These are phyloP conservation scores for Paradendryphiella salina DNA, from an alignment of 2,329 filamentous ascomycete species.

Conservation along the genomic window DNA sequence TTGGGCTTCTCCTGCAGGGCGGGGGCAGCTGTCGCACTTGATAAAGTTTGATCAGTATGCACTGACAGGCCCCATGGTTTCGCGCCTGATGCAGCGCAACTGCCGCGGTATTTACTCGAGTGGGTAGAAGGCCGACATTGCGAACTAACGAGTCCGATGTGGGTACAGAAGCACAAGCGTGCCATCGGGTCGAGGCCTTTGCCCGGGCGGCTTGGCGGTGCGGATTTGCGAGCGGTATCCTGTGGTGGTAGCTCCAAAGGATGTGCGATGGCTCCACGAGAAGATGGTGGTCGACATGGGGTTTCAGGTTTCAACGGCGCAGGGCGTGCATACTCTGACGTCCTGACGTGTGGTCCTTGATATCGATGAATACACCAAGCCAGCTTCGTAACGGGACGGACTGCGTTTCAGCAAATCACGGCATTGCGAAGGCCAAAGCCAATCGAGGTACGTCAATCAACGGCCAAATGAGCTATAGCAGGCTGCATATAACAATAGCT, in stretches of 20 bases:
- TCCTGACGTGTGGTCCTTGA: constrained; percentile 27
- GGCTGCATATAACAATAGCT: constrained; percentile 18
- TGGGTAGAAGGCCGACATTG: constrained; percentile 6
- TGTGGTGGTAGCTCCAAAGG: not conserved
- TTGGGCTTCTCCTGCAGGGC: constrained; percentile 17
- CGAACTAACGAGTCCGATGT: constrained; percentile 3
- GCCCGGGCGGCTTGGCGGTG: constrained; percentile 5
- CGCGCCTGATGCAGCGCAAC: too few relatives aligned
- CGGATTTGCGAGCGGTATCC: too few relatives aligned
- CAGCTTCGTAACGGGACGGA: constrained; percentile 14
- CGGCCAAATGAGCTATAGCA: constrained; percentile 8
- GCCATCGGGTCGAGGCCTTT: constrained; percentile 21
- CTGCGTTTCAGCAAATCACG: constrained; percentile 23
- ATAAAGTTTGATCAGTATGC: constrained; percentile 15
- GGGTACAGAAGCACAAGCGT: constrained; percentile 20
- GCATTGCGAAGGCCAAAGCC: constrained; percentile 20
- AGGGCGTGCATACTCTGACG: constrained; percentile 24
- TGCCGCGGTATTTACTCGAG: not conserved
- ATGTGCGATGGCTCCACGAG: constrained; percentile 18
- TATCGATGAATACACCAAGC: constrained; percentile 7
- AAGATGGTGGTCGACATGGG: constrained; percentile 25
- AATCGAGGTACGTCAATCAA: constrained; percentile 1
- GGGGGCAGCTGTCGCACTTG: constrained; percentile 11
- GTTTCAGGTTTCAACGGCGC: constrained; percentile 38
- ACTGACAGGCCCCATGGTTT: not conserved